Base-by-base conservation (phyloP, 2,329 filamentous ascomycete species). In the Colletotrichum simmondsii region DNA sequence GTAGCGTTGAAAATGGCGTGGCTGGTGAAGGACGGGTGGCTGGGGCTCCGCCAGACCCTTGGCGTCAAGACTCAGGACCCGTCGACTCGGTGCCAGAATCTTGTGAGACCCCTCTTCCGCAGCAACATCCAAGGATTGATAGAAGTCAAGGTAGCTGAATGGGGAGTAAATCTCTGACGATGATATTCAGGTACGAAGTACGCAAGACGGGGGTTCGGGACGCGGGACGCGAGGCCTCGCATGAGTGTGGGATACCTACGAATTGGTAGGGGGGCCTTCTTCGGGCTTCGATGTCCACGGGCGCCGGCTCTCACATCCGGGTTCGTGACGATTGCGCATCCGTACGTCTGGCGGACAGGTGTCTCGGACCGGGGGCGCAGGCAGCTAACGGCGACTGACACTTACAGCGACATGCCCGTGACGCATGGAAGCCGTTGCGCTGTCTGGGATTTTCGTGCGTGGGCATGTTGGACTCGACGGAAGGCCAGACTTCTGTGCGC, bases 1-100 rank as follows among this genome's bases (percentile, higher is more conserved):
- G 2, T 16, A 16, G n/a, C 24, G 54, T 24, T 30, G 63, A 22
- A 63, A 71, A 65, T 58, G 28, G 66, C 22, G 72, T 75, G 74
- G 74, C 74, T 75, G 72, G 72, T 65, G 52, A 58, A 52, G 30
- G 56, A 35, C 32, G 26, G 72, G 72, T 75, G 74, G 74, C 74
- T 75, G 74, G 73, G 71, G 35, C 62, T 28, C 30, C 32, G 65
- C 58, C 58, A 30, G 60, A 42, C 37, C 58, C 52, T 53, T 42
- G 37, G 37, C 37, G 37, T 7, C 14, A 42, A 5, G 58, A 57
- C 64, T 10, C 37, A 35, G 22, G 60, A 64, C 54, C 59, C 42
- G 70, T 69, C 59, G 14, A 52, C 24, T 52, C 37, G 58, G 58
- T 61, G 57, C 56, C 26, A 57, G 57, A 24, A 58, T 12, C 68